Base-by-base conservation (phyloP, 768 basidiomycete species). In the Suillus alpinus region DNA sequence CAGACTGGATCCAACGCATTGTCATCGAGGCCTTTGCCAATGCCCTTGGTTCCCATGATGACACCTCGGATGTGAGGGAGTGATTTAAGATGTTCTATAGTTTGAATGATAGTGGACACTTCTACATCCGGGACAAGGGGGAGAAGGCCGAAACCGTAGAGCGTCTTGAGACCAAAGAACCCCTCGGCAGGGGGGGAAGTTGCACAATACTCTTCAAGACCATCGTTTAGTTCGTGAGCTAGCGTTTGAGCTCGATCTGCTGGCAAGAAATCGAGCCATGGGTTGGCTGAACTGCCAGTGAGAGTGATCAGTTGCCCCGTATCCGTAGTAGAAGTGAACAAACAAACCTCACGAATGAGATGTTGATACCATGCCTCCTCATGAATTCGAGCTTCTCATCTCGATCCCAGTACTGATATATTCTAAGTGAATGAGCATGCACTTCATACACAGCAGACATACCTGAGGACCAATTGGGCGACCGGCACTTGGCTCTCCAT, bases 201-300 rank as follows among this genome's bases (percentile, higher is more conserved):
- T 3, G 89, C 80, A 69, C 93, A 95, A 68, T 91, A 95, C 31
- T 81, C 68, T 69, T 95, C 91, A 9, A 95, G 80, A 68, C 94
- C 90, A 37, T 78, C 70, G 70, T 95, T 95, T 47, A 95, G 78
- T 55, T 87, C 81, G n/a, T 70, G 73, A 0, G 92, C 91, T 18
- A 94, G 80, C 13, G 71, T 68, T 53, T 82, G 78, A 9, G 93
- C 94, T 46, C 88, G 83, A 29, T 82, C 68, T 10, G 89, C 83
- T 5, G 87, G 72, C 26, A 95, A 81, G 69, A 94, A 95, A 72
- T 95, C 94, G 39, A 95, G 83, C 93, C 93, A 95, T 9, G 93
- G 94, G 68, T 95, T 95, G 31, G 93, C 93, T 29, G 90, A 84
- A 70, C 92, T 92, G 66, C 49, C 56, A 58, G 39, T 37, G 46